Conservation (phyloP, 2,329 filamentous ascomycete species). For the Tolypocladium ophioglossoides region DNA sequence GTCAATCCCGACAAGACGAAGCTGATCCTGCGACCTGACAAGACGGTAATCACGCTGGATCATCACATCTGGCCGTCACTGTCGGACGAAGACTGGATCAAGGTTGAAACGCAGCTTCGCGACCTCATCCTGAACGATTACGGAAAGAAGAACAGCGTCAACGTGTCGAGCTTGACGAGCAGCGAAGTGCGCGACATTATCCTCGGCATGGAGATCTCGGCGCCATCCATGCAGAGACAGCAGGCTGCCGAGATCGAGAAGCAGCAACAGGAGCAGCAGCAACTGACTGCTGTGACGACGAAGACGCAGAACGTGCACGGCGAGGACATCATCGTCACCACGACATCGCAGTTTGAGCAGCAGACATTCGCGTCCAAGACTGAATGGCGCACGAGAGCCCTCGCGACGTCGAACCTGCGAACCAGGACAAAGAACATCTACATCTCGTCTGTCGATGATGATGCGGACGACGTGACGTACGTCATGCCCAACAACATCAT, state of each 20-base stretch:
- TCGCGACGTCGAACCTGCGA: conserved; percentile 89
- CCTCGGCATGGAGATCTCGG: conserved; percentile 97
- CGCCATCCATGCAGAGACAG: conserved; percentile 94
- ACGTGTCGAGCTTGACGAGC: conserved; percentile 89
- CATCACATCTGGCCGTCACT: conserved; percentile 98
- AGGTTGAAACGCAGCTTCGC: conserved; percentile 93
- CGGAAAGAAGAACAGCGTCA: conserved; percentile 99
- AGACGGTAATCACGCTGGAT: conserved; percentile 95
- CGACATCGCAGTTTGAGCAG: conserved; percentile 95
- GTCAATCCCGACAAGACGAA: conserved; percentile 99
- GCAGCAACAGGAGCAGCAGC: conserved; percentile 93
- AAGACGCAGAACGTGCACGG: conserved; percentile 97
- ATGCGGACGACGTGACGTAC: conserved; percentile 85
- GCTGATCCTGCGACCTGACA: conserved; percentile 86
- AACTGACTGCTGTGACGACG: conserved; percentile 92
- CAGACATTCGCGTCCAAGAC: conserved; percentile 98
- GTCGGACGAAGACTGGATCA: conserved; percentile 96
- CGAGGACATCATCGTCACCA: conserved; percentile 96
- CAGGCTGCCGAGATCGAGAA: conserved; percentile 98
- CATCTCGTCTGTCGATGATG: conserved; percentile 89
- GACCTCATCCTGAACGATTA: conserved; percentile 97
- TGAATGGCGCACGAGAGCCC: conserved; percentile 93
- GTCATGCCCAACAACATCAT: conserved; percentile 99
- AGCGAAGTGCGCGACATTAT: conserved; percentile 98
- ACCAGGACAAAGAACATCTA: conserved; percentile 97